Conservation (phyloP, 2,329 filamentous ascomycete genomes). For the Arthrinium puccinioides region DNA sequence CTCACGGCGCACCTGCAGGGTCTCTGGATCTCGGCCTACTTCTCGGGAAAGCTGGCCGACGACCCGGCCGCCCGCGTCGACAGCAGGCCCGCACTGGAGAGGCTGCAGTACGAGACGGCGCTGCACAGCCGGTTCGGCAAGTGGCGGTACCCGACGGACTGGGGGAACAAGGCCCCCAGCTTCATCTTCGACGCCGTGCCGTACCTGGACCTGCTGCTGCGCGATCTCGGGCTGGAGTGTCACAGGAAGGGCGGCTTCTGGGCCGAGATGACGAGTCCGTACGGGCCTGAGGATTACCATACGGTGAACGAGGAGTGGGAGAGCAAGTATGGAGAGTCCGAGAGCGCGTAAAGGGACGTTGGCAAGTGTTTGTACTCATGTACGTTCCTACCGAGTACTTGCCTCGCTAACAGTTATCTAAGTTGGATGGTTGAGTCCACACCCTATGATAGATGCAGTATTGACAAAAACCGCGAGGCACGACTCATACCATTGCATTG, state of each 20-base stretch:
- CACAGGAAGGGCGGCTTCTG: conserved; percentile 47
- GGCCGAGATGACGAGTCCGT: conserved; percentile 47
- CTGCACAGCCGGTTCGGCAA: conserved; percentile 62
- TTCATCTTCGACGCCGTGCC: conserved; percentile 72
- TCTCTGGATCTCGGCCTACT: conserved; percentile 50
- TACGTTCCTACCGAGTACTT: too few relatives aligned
- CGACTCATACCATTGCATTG: too few relatives aligned
- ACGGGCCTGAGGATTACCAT: conserved; percentile 52
- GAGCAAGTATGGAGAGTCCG: not conserved
- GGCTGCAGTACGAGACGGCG: conserved; percentile 46
- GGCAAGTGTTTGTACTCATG: too few relatives aligned
- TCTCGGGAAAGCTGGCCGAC: conserved; percentile 34
- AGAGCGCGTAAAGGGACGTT: too few relatives aligned
- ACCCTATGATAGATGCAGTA: too few relatives aligned
- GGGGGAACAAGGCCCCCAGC: conserved; percentile 55
- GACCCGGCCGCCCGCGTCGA: conserved; percentile 11
- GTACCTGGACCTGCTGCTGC: conserved; percentile 62
- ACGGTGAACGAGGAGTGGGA: conserved; percentile 46
- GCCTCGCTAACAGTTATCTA: too few relatives aligned
- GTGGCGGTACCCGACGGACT: conserved; percentile 61
- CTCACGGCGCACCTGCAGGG: conserved; percentile 38
- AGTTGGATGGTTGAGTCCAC: too few relatives aligned
- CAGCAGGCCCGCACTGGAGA: conserved; percentile 29
- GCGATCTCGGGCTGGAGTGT: conserved; percentile 54
- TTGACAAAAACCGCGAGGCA: too few relatives aligned